Conservation (phyloP, 2,329 filamentous ascomycete genomes). For the Alternaria tenuissima region DNA sequence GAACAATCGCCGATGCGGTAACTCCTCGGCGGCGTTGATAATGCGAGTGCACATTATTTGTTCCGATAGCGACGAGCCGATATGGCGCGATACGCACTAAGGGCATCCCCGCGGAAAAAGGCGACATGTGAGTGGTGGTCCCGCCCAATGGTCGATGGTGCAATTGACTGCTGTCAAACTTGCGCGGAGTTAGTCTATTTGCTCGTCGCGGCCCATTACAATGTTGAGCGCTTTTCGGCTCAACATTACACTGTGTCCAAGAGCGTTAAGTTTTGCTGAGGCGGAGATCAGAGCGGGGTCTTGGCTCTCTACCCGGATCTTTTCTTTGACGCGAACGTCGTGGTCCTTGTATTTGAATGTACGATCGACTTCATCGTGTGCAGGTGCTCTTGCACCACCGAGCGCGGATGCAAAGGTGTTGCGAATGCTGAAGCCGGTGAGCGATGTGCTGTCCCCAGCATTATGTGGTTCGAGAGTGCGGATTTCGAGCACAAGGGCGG, state of each 20-base stretch:
- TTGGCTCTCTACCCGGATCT: conserved; percentile 85
- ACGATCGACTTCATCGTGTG: conserved; percentile 73
- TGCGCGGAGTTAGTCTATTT: conserved; percentile 31
- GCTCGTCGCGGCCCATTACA: conserved; percentile 74
- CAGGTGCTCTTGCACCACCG: conserved; percentile 51
- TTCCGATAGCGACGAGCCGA: conserved; percentile 46
- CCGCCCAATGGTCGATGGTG: conserved; percentile 18
- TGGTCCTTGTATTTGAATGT: conserved; percentile 74
- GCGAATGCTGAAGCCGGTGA: conserved; percentile 62
- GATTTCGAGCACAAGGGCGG: conserved; percentile 68
- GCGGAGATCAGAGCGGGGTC: conserved; percentile 86
- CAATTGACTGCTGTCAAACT: conserved; percentile 20
- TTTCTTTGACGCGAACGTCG: conserved; percentile 87
- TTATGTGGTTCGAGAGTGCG: conserved; percentile 68
- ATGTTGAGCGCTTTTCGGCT: conserved; percentile 76
- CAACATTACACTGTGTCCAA: conserved; percentile 76
- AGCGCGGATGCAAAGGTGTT: conserved; percentile 62
- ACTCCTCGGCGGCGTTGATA: conserved; percentile 25
- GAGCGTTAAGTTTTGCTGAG: conserved; percentile 80
- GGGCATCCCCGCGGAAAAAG: conserved; percentile 33
- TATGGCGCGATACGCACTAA: conserved; percentile 30
- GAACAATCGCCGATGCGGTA: conserved; percentile 15
- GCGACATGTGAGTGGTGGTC: conserved; percentile 9
- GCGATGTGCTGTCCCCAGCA: conserved; percentile 39
- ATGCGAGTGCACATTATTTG: conserved; percentile 33